Evolutionary conservation across 805 yeast genomes (phyloP), one percentile per base, ranked within the genome.

Genomic region (Spathaspora gorwiae): DNA sequence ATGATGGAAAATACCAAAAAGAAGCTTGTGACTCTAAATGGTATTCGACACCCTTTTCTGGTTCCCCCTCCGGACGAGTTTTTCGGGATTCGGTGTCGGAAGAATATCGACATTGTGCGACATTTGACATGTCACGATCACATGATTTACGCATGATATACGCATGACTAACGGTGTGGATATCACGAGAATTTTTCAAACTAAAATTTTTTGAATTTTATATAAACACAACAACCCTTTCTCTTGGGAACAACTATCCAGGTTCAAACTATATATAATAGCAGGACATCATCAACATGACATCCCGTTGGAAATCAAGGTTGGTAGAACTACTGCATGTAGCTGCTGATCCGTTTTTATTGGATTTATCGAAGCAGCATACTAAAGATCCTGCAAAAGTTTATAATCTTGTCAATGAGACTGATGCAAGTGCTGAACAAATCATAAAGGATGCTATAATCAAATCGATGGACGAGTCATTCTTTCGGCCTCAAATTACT

Each of bases 301-400:
- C 41, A 8, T 12, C 35, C 33, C 42, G 41, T 10, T 46, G 49
- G 49, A 40, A 35, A 34, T 36, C 47, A 14, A 42, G 46, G 43
- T 35, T 46, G 31, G 26, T 40, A 24, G 49, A 46, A 24, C 36
- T 46, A 27, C 44, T 43, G 43, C 44, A 46, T 36, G 46, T 46
- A 6, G 38, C 41, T 13, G 39, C 43, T 32, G 49, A 46, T 43
- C 49, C 49, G 1, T 46, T 46, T 30, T 33, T 43, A 43, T 24
- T 38, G 14, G 40, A 42, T 32, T 35, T 42, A 24, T 15, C 33
- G 5, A 43, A 43, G 37, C 32, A 29, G n/a, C 8, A 35, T n/a
- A 4, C 43, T 7, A 37, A 19, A 2, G 46, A 46, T 33, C 40
- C 35, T 6, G 19, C 38, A 15, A 32, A 35, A 3, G 27, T 46